Conservation (phyloP, 148 eudicot species). For the Salicornia ramosissima region DNA sequence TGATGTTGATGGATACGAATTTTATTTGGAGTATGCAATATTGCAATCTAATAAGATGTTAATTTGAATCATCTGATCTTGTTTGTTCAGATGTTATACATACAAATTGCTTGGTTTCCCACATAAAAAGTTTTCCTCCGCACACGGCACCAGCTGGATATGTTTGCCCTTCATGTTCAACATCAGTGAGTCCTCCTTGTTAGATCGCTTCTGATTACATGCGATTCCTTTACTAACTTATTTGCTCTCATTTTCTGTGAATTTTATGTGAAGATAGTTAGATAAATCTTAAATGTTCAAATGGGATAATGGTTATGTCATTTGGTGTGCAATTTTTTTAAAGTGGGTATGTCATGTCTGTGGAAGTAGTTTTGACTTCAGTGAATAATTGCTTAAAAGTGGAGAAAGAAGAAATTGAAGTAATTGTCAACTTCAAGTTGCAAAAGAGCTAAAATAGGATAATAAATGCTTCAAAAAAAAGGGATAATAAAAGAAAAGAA, state of each 20-base stretch:
- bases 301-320: neutral
- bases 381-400: neutral
- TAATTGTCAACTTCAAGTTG: neutral
- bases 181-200: constrained; percentile 50
- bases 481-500: too few species aligned
- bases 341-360: neutral
- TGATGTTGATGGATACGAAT: neutral
- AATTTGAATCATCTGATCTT: constrained; percentile 19
- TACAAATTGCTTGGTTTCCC: constrained; percentile 83
- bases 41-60: neutral
- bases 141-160: constrained; percentile 98
- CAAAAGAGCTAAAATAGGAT: neutral
- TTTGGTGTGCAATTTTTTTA: neutral
- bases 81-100: constrained; percentile 72
- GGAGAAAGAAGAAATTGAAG: neutral
- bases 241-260: neutral
- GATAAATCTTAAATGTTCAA: neutral
- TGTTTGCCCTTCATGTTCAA: constrained; percentile 79
- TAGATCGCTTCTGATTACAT: neutral
- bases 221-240: neutral
- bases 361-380: neutral
- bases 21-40: neutral
- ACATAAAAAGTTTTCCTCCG: constrained; percentile 74
- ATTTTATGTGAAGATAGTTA: neutral
- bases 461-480: too few species aligned